These are phyloP conservation scores for Lentinula aciculospora DNA, from an alignment of 768 basidiomycete species.

Conservation along the genomic window DNA sequence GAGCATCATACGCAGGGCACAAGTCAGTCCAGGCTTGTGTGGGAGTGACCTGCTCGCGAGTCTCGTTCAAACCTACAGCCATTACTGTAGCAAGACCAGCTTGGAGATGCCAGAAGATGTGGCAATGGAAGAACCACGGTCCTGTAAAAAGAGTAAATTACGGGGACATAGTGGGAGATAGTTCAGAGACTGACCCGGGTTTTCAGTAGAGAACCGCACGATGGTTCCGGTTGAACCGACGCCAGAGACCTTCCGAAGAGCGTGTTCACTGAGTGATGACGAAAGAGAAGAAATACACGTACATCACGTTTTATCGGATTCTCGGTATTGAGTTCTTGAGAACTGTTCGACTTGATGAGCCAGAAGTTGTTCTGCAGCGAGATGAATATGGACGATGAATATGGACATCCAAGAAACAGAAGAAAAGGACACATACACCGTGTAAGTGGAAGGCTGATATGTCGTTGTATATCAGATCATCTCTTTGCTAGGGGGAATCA, in stretches of 20 bases:
- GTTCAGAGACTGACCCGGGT: slow-evolving; percentile 29
- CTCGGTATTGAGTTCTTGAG: slow-evolving; percentile 27
- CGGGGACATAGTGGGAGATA: neutral
- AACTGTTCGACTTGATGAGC: slow-evolving; percentile 32
- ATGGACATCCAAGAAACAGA: neutral
- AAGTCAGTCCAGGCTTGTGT: slow-evolving; percentile 17
- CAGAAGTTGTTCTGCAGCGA: slow-evolving; percentile 27
- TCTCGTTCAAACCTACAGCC: slow-evolving; percentile 22
- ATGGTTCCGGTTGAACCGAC: slow-evolving; percentile 19
- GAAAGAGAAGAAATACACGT: neutral
- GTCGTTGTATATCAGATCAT: slow-evolving; percentile 9
- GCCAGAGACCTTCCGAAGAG: slow-evolving; percentile 11
- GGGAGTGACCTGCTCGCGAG: slow-evolving; percentile 11
- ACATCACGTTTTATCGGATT: slow-evolving; percentile 41
- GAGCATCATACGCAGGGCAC: slow-evolving; percentile 18
- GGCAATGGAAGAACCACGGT: slow-evolving; percentile 25
- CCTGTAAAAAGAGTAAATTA: slow-evolving; percentile 5
- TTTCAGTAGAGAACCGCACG: slow-evolving; percentile 51
- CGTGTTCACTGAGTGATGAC: neutral
- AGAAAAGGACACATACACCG: slow-evolving; percentile 14
- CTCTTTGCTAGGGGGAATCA: no score
- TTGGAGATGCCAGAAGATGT: slow-evolving; percentile 34
- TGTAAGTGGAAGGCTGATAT: slow-evolving; percentile 20
- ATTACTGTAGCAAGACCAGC: slow-evolving; percentile 38
- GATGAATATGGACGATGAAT: neutral